A percentile compares a stretch with the other conserved stretches of the same genome.
Evolutionary conservation across 306 rosid genomes (phyloP).

Genomic region (Cicer cuneatum): DNA sequence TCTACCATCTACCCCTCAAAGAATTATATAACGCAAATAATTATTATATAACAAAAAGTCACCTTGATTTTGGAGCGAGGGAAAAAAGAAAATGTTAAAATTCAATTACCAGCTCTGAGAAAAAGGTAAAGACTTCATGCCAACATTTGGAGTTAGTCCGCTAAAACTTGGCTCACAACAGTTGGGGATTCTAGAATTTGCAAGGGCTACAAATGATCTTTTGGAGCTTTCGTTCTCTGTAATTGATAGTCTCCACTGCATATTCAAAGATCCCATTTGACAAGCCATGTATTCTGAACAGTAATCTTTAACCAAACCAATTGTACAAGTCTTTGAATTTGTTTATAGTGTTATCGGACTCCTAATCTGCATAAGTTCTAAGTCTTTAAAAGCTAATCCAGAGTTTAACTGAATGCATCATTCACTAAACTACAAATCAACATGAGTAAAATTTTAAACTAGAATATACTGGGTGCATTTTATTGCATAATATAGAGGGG

Average conservation of each 20-base stretch:
- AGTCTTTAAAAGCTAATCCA: not conserved
- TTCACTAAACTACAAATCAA: conserved; percentile 18
- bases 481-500: conserved; percentile 7
- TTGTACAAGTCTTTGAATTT: conserved; percentile 16
- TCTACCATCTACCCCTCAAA: not conserved
- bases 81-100: conserved; percentile 13
- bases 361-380: conserved; percentile 41
- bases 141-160: conserved; percentile 44
- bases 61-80: conserved; percentile 1
- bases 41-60: conserved; percentile 7
- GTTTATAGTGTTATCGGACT: conserved; percentile 29
- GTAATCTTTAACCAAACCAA: conserved; percentile 13
- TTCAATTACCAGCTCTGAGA: conserved; percentile 54
- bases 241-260: conserved; percentile 52
- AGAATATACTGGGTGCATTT: not conserved
- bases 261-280: conserved; percentile 49
- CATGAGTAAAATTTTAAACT: conserved; percentile 21
- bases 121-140: conserved; percentile 53
- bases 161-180: conserved; percentile 49
- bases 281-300: conserved; percentile 54
- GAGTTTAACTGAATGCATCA: conserved; percentile 16
- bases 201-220: conserved; percentile 45
- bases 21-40: conserved; percentile 22
- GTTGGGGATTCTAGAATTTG: conserved; percentile 53
- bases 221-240: conserved; percentile 49